A percentile compares a stretch with the other conserved stretches of the same genome.
phyloP scores from a whole-genome alignment of 306 rosid genomes.

The Trifolium dubium region DNA sequence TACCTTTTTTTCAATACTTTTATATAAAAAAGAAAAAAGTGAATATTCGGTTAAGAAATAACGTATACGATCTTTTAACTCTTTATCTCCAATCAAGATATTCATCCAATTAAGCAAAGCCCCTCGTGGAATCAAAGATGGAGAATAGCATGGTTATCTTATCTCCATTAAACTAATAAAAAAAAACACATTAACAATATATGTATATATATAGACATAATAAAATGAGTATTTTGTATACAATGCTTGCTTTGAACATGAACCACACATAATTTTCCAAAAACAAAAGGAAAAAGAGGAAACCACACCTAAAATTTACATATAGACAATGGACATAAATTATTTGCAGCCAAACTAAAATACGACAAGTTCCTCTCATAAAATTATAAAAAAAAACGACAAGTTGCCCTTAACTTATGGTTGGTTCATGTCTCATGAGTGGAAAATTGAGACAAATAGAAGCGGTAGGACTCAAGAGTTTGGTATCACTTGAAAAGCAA shows the following conservation, averaged over 20 bases:
- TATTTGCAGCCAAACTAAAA: conserved; percentile 15
- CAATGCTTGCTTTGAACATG: background rate
- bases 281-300: background rate
- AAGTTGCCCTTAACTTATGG: conserved; percentile 1
- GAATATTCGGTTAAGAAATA: conserved; percentile 21
- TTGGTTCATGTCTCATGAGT: background rate
- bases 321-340: background rate
- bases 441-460: conserved; percentile 22
- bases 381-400: background rate
- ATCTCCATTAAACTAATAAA: background rate
- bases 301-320: background rate
- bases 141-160: background rate
- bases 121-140: too few species aligned
- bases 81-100: conserved; percentile 30
- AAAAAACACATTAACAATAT: background rate
- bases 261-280: background rate
- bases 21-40: background rate
- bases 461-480: conserved; percentile 5
- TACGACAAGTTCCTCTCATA: background rate
- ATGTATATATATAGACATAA: too few species aligned
- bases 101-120: conserved; percentile 2
- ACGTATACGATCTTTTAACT: conserved; percentile 13
- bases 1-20: conserved; percentile 28
- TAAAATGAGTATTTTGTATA: background rate
- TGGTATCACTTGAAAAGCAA: conserved; percentile 33